Conservation (phyloP, 345 rosid species). For the Eucalyptus leucophloia region DNA sequence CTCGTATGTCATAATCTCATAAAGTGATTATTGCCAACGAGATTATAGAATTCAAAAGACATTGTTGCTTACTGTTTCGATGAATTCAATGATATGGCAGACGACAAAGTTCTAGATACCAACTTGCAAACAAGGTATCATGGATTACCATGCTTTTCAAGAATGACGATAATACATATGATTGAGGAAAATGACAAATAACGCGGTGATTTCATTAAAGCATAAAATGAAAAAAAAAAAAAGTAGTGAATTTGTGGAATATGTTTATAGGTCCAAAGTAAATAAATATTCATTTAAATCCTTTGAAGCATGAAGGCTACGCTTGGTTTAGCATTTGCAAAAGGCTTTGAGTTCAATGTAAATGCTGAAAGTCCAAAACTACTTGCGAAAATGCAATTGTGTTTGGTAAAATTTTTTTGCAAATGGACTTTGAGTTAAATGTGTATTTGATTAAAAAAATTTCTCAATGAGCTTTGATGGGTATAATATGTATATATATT, state of each 20-base stretch:
- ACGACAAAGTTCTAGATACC: not conserved
- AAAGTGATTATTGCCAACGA: not conserved
- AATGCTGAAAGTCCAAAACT: too few species aligned
- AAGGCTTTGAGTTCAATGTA: too few species aligned
- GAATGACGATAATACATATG: not conserved
- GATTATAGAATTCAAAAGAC: not conserved
- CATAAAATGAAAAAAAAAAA: not conserved
- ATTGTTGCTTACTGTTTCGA: not conserved
- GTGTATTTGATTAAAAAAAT: too few species aligned
- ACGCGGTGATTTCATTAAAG: not conserved
- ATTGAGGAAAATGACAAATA: not conserved
- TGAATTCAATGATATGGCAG: not conserved
- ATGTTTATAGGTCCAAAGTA: not conserved
- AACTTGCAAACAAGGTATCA: not conserved
- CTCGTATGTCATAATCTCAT: not conserved
- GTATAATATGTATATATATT: too few species aligned
- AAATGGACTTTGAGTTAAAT: too few species aligned
- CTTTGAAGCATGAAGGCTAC: not conserved
- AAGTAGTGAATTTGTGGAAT: not conserved
- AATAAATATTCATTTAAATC: not conserved
- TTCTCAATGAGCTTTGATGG: too few species aligned
- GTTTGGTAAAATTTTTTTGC: too few species aligned
- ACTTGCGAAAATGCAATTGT: too few species aligned
- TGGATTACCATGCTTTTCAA: not conserved
- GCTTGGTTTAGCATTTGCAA: too few species aligned